Evolutionary conservation across 1,284 basidiomycete genomes (phyloP).

Genomic region (Gymnopus androsaceus): DNA sequence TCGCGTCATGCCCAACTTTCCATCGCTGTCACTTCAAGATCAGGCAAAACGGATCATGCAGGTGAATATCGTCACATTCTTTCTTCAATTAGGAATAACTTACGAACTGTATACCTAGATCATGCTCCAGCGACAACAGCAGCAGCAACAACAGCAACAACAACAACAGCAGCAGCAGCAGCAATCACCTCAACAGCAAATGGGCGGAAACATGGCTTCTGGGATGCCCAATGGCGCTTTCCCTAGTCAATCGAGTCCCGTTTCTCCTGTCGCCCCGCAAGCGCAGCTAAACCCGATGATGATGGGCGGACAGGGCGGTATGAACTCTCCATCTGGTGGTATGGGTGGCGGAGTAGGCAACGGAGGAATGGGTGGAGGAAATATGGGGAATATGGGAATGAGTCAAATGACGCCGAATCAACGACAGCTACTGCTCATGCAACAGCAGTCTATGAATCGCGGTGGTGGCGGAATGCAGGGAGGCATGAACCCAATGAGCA

Average conservation of each 20-base stretch:
- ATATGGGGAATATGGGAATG: constrained; percentile 31
- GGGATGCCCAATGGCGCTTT: constrained; percentile 5
- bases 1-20: constrained; percentile 55
- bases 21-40: constrained; percentile 46
- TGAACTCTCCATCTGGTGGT: constrained; percentile 3
- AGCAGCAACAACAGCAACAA: constrained; percentile 24
- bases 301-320: constrained; percentile 6
- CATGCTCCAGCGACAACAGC: constrained; percentile 29
- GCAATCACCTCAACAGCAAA: constrained; percentile 25
- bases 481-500: constrained; percentile 15
- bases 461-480: background rate
- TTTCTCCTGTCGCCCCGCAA: constrained; percentile 12
- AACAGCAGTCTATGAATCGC: constrained; percentile 21
- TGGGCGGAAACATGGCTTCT: constrained; percentile 7
- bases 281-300: constrained; percentile 16
- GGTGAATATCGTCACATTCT: constrained; percentile 47
- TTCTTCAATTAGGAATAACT: background rate
- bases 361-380: constrained; percentile 13
- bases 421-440: constrained; percentile 30
- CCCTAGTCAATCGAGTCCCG: constrained; percentile 12
- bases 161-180: constrained; percentile 24
- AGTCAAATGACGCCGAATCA: constrained; percentile 25
- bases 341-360: background rate
- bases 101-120: too few species aligned
- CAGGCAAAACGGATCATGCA: constrained; percentile 61